These are phyloP conservation scores for Umbelopsis sp. DNA, from an alignment of 371 early-diverging fungal species.

Conservation along the genomic window DNA sequence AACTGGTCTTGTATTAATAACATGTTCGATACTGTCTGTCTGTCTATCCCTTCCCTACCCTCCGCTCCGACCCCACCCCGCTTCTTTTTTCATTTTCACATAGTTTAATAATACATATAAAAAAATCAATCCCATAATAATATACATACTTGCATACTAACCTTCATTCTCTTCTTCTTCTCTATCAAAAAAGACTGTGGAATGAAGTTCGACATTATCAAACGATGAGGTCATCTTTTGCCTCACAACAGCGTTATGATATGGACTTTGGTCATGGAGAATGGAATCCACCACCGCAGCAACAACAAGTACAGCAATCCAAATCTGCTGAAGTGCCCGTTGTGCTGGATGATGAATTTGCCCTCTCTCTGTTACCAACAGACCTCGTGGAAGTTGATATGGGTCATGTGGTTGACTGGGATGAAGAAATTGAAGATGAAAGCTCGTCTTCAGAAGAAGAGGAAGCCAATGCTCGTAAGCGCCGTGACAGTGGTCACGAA, in stretches of 20 bases:
- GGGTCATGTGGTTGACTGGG: constrained; percentile 17
- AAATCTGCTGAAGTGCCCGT: constrained; percentile 16
- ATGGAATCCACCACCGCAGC: background rate
- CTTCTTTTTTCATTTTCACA: background rate
- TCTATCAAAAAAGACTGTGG: constrained; percentile 5
- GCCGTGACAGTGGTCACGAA: constrained; percentile 2
- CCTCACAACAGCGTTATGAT: background rate
- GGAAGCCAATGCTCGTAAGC: constrained; percentile 15
- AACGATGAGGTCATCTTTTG: constrained; percentile 1
- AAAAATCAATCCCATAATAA: background rate
- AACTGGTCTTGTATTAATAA: constrained; percentile 16
- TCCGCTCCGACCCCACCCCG: constrained; percentile 1
- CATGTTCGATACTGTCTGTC: background rate
- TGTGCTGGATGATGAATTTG: constrained; percentile 16
- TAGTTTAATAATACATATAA: background rate
- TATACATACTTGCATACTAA: background rate
- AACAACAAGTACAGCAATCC: background rate
- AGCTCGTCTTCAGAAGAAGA: constrained; percentile 13
- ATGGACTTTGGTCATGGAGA: constrained; percentile 11
- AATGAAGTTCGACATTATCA: constrained; percentile 15
- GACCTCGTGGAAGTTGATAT: constrained; percentile 16
- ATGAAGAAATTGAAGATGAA: constrained; percentile 18
- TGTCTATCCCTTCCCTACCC: background rate
- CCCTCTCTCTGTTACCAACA: constrained; percentile 12
- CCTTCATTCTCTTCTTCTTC: background rate